phyloP scores from a whole-genome alignment of 768 basidiomycete genomes.

The Dioszegia crocea region DNA sequence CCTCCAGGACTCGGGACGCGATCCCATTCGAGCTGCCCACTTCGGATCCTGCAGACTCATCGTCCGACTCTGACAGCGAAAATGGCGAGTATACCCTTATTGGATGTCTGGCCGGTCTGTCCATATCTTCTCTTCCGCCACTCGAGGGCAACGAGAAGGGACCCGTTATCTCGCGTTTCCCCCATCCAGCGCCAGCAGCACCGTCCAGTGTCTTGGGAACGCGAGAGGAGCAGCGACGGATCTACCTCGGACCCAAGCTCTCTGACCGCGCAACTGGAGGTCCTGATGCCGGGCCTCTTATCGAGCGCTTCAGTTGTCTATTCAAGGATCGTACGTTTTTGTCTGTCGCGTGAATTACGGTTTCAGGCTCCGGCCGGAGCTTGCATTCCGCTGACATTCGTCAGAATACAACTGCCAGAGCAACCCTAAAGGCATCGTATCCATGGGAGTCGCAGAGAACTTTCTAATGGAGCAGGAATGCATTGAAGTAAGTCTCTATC shows the following conservation, averaged over 20 bases:
- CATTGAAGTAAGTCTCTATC: slow-evolving; percentile 30
- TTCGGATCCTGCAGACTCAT: not conserved
- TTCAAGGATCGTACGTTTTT: slow-evolving; percentile 41
- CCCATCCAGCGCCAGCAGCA: slow-evolving; percentile 20
- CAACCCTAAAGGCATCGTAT: slow-evolving; percentile 46
- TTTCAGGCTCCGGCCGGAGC: not conserved
- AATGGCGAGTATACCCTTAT: slow-evolving; percentile 28
- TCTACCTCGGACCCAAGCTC: slow-evolving; percentile 39
- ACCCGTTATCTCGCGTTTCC: slow-evolving; percentile 25
- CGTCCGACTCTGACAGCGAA: not conserved
- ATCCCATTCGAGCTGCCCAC: slow-evolving; percentile 5
- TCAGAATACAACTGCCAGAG: slow-evolving; percentile 31
- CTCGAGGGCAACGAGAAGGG: slow-evolving; percentile 8
- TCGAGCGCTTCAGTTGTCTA: slow-evolving; percentile 44
- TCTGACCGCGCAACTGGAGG: slow-evolving; percentile 41
- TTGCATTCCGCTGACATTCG: not conserved
- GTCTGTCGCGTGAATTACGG: not conserved
- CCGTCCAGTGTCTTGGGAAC: slow-evolving; percentile 22
- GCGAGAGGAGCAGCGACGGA: slow-evolving; percentile 31
- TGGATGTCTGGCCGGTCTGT: slow-evolving; percentile 19
- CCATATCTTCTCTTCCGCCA: slow-evolving; percentile 8
- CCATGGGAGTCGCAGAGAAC: slow-evolving; percentile 46
- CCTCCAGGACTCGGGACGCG: not conserved
- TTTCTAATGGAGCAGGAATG: slow-evolving; percentile 43
- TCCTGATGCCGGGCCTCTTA: slow-evolving; percentile 42